Conservation (phyloP, 2,329 filamentous ascomycete species). For the Diaporthe ampelina region DNA sequence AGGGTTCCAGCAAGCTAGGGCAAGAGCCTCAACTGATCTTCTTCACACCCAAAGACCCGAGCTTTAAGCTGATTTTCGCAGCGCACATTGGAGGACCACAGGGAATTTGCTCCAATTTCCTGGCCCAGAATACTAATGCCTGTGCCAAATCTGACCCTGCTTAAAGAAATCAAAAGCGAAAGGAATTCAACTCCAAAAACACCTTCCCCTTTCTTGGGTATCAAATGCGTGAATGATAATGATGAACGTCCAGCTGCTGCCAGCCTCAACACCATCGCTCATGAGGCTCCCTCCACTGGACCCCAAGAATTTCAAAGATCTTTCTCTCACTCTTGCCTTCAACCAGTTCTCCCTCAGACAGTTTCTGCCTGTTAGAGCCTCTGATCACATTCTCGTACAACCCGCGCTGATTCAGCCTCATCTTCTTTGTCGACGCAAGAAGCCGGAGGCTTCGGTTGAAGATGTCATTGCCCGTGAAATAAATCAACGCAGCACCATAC, state of each 20-base stretch:
- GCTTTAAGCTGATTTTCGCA: not conserved
- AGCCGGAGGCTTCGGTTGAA: constrained; percentile 88
- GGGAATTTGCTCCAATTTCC: too few relatives aligned
- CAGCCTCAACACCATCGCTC: constrained; percentile 78
- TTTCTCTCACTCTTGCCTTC: constrained; percentile 82
- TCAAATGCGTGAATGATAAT: not conserved
- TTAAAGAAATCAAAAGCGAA: not conserved
- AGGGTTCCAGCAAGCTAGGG: not conserved
- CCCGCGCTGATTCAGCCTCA: constrained; percentile 88
- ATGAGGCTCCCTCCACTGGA: constrained; percentile 85
- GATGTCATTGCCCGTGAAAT: constrained; percentile 95
- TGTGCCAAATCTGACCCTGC: not conserved
- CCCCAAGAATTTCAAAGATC: constrained; percentile 86
- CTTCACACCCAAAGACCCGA: not conserved
- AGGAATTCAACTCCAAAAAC: not conserved
- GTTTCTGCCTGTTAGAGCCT: constrained; percentile 67
- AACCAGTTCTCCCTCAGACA: constrained; percentile 77
- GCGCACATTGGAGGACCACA: not conserved
- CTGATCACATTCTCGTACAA: constrained; percentile 80
- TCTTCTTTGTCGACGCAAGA: constrained; percentile 82
- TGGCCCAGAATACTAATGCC: not conserved
- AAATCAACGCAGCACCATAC: constrained; percentile 88
- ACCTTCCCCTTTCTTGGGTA: constrained; percentile 9
- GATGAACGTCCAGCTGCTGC: not conserved
- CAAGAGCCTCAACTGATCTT: constrained; percentile 4